Evolutionary conservation across 2,329 filamentous ascomycete genomes (phyloP).

Genomic region (Paecilomyces sp.): DNA sequence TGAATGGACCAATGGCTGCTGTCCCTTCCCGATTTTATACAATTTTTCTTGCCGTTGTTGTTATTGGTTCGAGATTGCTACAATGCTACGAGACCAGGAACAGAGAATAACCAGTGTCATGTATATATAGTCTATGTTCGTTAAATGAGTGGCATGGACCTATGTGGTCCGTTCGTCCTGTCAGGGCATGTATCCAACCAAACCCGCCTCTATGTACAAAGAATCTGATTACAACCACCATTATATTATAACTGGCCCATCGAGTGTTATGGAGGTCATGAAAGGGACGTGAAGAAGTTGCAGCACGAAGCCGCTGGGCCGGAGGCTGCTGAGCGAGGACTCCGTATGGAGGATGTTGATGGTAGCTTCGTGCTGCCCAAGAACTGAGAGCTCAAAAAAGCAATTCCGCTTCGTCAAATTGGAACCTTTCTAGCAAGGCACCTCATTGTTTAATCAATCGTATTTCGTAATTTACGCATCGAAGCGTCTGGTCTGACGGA

Average conservation of each 20-base stretch:
- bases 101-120: background rate
- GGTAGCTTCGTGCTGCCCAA: background rate
- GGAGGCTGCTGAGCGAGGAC: background rate
- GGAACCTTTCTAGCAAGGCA: background rate
- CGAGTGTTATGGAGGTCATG: background rate
- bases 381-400: background rate
- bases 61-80: background rate
- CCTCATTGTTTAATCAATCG: background rate
- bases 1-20: background rate
- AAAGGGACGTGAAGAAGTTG: background rate
- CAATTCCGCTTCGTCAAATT: background rate
- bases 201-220: background rate
- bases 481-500: slow-evolving; percentile 18
- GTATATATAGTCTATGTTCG: background rate
- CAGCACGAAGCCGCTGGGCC: background rate
- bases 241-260: background rate
- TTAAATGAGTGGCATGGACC: background rate
- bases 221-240: background rate
- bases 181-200: background rate
- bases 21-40: background rate
- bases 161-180: background rate
- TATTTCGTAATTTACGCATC: slow-evolving; percentile 7
- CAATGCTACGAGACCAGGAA: background rate
- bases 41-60: background rate
- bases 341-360: background rate